Evolutionary conservation across 164 flowering plant genomes (phyloP), one percentile per base, ranked within the genome.

Genomic region (Dillenia suffruticosa): DNA sequence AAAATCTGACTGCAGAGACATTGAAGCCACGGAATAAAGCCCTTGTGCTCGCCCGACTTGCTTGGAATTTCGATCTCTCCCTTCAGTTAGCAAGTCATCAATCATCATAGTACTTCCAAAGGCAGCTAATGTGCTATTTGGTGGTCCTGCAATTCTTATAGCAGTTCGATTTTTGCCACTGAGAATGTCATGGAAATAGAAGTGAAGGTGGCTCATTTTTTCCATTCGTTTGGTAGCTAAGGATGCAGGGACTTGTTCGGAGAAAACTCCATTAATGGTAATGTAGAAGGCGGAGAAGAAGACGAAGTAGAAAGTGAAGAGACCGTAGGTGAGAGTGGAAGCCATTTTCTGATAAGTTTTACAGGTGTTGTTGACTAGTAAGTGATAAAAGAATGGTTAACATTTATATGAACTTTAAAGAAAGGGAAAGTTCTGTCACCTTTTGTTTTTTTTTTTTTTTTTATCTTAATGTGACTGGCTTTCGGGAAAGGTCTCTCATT

Each of bases 121-220:
- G 1, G 19, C 5, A 32, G 7, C 7, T 5, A 32, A 16, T 7
- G 64, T 22, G 1, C 12, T 5, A 6, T 61, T 58, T 19, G 62
- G 48, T 0, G 73, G 73, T 12, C 64, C 62, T 0, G 78, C 72
- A 19, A 85, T 66, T 62, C 9, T 24, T 3, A 73, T 62, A 1
- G 72, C 70, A 2, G 79, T 74, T 24, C 86, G 81, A 57, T 73
- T 67, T 44, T 73, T 66, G 3, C 90, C 87, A 43, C 82, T 66
- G 1, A 77, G 46, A 12, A 71, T 63, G 70, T 85, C 86, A n/a
- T 82, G 86, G 72, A 75, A 80, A 70, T 70, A 86, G 76, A 86
- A 79, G 63, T 79, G 85, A 5, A 80, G 74, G 51, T 71, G 82
- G 56, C 61, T 75, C 14, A 64, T 44, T 54, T 77, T 82, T 56